A percentile compares a stretch with the other conserved stretches of the same genome.
Conservation (phyloP, 345 rosid genomes). For the Citrus sp. region DNA sequence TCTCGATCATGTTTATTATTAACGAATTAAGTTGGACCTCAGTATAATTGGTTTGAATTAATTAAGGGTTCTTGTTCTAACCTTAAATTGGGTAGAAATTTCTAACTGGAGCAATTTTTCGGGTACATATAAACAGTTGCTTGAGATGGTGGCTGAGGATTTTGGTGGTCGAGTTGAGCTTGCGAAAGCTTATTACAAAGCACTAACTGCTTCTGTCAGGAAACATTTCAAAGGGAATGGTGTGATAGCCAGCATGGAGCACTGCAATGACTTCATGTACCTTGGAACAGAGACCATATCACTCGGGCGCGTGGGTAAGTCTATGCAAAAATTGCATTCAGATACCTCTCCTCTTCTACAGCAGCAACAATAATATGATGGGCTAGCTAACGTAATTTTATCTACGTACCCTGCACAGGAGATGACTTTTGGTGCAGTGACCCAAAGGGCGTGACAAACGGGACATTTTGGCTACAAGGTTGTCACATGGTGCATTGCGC, state of each 20-base stretch:
- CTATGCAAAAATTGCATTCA: not conserved
- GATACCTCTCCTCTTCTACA: not conserved
- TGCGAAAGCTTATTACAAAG: conserved; percentile 53
- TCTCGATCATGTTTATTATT: too few relatives aligned
- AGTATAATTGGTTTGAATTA: not conserved
- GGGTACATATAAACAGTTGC: conserved; percentile 21
- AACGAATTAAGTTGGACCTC: too few relatives aligned
- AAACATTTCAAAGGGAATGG: conserved; percentile 62
- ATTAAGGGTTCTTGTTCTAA: not conserved
- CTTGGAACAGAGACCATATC: conserved; percentile 57
- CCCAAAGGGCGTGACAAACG: conserved; percentile 55
- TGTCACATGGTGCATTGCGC: conserved; percentile 74
- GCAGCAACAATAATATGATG: not conserved
- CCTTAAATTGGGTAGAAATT: not conserved
- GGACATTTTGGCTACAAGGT: conserved; percentile 63
- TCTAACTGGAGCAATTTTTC: not conserved
- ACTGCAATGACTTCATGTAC: conserved; percentile 61
- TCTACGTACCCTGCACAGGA: conserved; percentile 19
- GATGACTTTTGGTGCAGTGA: conserved; percentile 68
- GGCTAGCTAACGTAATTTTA: not conserved
- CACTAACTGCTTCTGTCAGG: conserved; percentile 45
- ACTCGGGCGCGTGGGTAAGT: conserved; percentile 61
- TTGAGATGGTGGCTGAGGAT: conserved; percentile 55
- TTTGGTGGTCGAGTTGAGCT: conserved; percentile 60
- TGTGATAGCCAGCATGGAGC: conserved; percentile 66